Evolutionary conservation across 768 basidiomycete genomes (phyloP).

Genomic region (Termitomyces sp.): DNA sequence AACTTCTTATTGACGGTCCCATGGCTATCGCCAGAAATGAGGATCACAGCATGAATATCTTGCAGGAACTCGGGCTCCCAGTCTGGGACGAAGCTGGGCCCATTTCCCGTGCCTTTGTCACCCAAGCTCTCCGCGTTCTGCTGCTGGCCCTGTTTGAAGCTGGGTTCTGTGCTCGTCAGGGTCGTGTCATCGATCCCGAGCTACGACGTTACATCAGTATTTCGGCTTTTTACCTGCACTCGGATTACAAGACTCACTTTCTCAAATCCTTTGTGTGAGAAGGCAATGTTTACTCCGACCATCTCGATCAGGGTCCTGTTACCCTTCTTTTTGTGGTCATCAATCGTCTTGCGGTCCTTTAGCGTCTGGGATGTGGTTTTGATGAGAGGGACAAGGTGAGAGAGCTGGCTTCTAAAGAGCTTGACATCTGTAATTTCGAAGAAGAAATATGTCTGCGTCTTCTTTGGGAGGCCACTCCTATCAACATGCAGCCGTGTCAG

Average conservation of each 20-base stretch:
- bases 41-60: conserved; percentile 42
- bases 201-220: conserved; percentile 13
- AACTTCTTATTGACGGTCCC: conserved; percentile 30
- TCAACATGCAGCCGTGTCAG: neutral
- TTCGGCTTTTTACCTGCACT: neutral
- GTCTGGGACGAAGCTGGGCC: conserved; percentile 26
- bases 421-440: conserved; percentile 41
- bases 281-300: conserved; percentile 45
- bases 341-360: conserved; percentile 33
- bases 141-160: conserved; percentile 36
- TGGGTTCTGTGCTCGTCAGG: conserved; percentile 22
- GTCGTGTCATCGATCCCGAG: conserved; percentile 35
- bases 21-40: conserved; percentile 42
- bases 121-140: conserved; percentile 31
- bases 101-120: conserved; percentile 25
- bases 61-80: conserved; percentile 45
- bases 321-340: conserved; percentile 31
- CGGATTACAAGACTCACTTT: conserved; percentile 20
- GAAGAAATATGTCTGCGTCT: conserved; percentile 44
- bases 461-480: conserved; percentile 53
- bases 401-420: conserved; percentile 37
- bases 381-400: conserved; percentile 35
- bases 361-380: conserved; percentile 39
- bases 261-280: conserved; percentile 42
- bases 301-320: conserved; percentile 29